Evolutionary conservation across 2,329 filamentous ascomycete genomes (phyloP).

Genomic region (Colletotrichum sp.): DNA sequence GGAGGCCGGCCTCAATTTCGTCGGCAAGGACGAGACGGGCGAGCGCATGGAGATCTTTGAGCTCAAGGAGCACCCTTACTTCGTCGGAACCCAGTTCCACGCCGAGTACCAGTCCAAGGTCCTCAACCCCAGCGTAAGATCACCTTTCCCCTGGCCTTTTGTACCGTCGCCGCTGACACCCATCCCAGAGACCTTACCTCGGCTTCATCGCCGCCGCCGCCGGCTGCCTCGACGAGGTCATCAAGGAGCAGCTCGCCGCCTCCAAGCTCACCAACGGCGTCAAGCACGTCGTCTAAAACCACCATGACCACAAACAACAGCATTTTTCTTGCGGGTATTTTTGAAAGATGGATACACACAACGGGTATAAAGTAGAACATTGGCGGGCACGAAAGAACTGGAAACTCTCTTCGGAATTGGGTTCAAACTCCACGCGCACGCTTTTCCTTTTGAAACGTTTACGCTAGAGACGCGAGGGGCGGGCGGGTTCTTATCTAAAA

Average conservation of each 20-base stretch:
- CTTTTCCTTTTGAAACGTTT: neutral
- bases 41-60: slow-evolving; percentile 86
- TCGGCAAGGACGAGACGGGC: slow-evolving; percentile 80
- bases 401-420: neutral
- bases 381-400: neutral
- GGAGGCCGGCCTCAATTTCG: slow-evolving; percentile 72
- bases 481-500: neutral
- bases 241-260: slow-evolving; percentile 27
- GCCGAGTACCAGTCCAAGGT: slow-evolving; percentile 85
- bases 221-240: slow-evolving; percentile 61
- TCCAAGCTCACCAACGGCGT: slow-evolving; percentile 10
- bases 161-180: slow-evolving; percentile 51
- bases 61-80: slow-evolving; percentile 83
- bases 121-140: slow-evolving; percentile 62
- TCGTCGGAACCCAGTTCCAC: slow-evolving; percentile 85
- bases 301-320: neutral
- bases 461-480: neutral
- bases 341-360: neutral
- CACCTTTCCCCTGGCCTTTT: slow-evolving; percentile 52
- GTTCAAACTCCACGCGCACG: neutral
- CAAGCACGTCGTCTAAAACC: slow-evolving; percentile 16
- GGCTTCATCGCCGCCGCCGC: slow-evolving; percentile 84
- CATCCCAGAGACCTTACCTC: slow-evolving; percentile 63
- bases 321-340: neutral
- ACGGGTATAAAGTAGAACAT: neutral